Percentiles rank a stretch among this genome's conserved stretches.
These are phyloP conservation scores for Mytilinidion resinicola DNA, from an alignment of 495 filamentous ascomycete species.

Conservation along the genomic window DNA sequence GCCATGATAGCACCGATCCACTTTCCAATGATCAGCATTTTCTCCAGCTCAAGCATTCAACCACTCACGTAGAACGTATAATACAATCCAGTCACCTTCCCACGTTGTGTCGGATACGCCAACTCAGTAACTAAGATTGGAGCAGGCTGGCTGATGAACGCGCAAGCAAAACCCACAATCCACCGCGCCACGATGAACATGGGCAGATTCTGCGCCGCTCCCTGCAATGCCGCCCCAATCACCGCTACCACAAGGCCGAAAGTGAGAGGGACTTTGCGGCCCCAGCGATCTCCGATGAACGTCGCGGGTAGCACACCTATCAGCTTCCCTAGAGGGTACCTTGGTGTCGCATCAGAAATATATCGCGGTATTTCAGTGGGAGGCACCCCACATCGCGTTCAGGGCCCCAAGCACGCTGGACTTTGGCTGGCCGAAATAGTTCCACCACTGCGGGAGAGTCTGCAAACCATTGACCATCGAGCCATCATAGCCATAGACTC, in stretches of 20 bases:
- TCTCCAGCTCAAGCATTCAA: neutral
- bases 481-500: neutral
- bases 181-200: constrained; percentile 44
- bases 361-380: too few relatives aligned
- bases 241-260: neutral
- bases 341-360: too few relatives aligned
- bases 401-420: constrained; percentile 46
- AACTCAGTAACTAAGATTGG: neutral
- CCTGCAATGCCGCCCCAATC: constrained; percentile 25
- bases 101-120: neutral
- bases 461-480: constrained; percentile 40
- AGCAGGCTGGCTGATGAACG: constrained; percentile 29
- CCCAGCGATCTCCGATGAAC: neutral
- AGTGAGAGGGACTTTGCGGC: neutral
- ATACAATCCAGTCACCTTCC: neutral
- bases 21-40: neutral
- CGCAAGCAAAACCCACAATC: constrained; percentile 41
- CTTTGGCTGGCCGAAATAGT: constrained; percentile 42
- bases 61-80: neutral
- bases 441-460: constrained; percentile 33
- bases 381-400: neutral
- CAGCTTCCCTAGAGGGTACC: too few relatives aligned
- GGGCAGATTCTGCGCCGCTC: constrained; percentile 44
- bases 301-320: neutral
- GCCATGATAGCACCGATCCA: constrained; percentile 45